phyloP scores from a whole-genome alignment of 371 early-diverging fungal genomes.

The Mortierella sp. region DNA sequence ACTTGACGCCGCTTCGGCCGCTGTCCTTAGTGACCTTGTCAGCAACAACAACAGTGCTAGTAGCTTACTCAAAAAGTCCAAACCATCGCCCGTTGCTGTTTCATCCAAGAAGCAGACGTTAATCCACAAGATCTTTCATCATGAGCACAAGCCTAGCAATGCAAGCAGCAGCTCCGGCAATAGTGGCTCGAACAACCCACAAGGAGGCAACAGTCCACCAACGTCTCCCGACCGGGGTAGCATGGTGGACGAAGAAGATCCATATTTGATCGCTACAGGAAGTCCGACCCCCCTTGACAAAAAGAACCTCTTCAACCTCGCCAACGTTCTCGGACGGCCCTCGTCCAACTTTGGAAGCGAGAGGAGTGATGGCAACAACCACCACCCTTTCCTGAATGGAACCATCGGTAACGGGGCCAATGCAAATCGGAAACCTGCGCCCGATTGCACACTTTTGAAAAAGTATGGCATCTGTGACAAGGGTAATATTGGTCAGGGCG shows the following conservation, averaged over 20 bases:
- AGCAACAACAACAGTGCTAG: conserved; percentile 6
- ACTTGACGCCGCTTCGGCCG: conserved; percentile 6
- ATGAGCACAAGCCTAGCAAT: conserved; percentile 31
- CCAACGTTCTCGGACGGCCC: conserved; percentile 32
- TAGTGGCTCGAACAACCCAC: not conserved
- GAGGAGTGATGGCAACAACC: conserved; percentile 12
- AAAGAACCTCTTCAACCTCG: conserved; percentile 47
- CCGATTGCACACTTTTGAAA: conserved; percentile 56
- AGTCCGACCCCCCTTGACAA: conserved; percentile 28
- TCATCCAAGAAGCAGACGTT: conserved; percentile 39
- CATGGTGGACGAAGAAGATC: conserved; percentile 20
- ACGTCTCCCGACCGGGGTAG: conserved; percentile 17
- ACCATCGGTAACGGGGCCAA: not conserved
- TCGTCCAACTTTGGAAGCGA: conserved; percentile 32
- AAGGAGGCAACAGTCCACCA: conserved; percentile 16
- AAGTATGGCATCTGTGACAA: conserved; percentile 86
- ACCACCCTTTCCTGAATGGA: not conserved
- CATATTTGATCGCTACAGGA: conserved; percentile 15
- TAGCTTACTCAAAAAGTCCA: conserved; percentile 8
- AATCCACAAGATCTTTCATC: conserved; percentile 54
- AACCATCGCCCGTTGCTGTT: conserved; percentile 1
- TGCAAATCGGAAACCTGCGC: not conserved
- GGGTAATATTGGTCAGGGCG: conserved; percentile 88
- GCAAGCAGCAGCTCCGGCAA: no score
- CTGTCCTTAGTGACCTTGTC: not conserved